These are phyloP conservation scores for Neoascochyta sp. DNA, from an alignment of 2,329 filamentous ascomycete genomes.

Conservation along the genomic window DNA sequence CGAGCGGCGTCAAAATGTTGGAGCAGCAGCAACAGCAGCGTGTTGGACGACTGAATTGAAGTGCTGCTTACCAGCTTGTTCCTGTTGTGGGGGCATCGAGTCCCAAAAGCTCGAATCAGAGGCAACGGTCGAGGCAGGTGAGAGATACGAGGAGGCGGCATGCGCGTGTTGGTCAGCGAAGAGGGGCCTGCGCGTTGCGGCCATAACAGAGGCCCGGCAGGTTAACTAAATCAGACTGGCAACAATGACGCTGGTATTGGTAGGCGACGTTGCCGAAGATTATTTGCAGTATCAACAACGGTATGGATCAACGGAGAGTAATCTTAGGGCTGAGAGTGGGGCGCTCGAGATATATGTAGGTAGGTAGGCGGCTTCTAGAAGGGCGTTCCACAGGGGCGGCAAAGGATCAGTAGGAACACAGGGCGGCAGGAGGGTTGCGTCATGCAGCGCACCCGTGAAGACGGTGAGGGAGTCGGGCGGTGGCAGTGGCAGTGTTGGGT, in stretches of 20 bases:
- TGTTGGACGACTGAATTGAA: too few relatives aligned
- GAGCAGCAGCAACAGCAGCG: too few relatives aligned
- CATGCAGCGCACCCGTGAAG: constrained; percentile 13
- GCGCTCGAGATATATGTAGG: constrained; percentile 14
- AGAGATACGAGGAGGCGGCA: constrained; percentile 15
- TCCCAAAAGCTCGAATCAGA: constrained; percentile 22
- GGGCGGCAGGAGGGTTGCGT: constrained; percentile 9
- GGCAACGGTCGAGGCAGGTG: constrained; percentile 19
- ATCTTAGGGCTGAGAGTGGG: constrained; percentile 22
- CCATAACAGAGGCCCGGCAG: constrained; percentile 21
- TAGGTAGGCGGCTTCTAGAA: constrained; percentile 7
- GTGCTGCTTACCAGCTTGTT: constrained; percentile 24
- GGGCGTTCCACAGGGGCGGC: constrained; percentile 5
- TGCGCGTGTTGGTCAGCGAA: constrained; percentile 18
- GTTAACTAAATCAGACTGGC: too few relatives aligned
- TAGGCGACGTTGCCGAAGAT: too few relatives aligned
- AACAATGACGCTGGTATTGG: too few relatives aligned
- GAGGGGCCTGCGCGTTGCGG: constrained; percentile 24
- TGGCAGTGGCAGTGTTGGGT: constrained; percentile 18
- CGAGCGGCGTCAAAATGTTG: too few relatives aligned
- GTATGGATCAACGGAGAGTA: constrained; percentile 12
- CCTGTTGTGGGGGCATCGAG: constrained; percentile 20
- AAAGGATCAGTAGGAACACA: constrained; percentile 6
- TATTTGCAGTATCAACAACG: too few relatives aligned
- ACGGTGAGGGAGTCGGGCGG: constrained; percentile 11